These are phyloP conservation scores for Chrysoporthe austroafricana DNA, from an alignment of 2,329 filamentous ascomycete species.

Conservation along the genomic window DNA sequence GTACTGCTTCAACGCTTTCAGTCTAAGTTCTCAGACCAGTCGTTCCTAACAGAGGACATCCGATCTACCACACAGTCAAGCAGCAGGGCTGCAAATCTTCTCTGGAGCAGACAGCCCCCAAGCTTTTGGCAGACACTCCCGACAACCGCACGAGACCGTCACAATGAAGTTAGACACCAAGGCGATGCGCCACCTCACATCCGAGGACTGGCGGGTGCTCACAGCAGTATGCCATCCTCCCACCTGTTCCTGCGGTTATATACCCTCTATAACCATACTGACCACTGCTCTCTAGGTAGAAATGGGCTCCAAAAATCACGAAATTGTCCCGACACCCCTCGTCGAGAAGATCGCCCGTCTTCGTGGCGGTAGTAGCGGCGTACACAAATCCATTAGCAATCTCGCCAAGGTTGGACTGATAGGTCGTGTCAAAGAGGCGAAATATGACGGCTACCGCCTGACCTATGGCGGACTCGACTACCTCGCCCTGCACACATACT, in stretches of 20 bases:
- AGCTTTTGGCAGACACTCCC: not conserved
- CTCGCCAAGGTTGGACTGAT: constrained; percentile 93
- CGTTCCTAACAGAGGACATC: not conserved
- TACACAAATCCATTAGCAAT: constrained; percentile 84
- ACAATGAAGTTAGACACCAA: constrained; percentile 94
- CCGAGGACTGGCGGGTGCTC: constrained; percentile 94
- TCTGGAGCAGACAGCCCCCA: not conserved
- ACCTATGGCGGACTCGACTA: constrained; percentile 98
- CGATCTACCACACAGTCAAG: not conserved
- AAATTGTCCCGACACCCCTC: constrained; percentile 88
- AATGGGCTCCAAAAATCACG: constrained; percentile 93
- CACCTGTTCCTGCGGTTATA: constrained; percentile 28
- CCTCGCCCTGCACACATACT: constrained; percentile 89
- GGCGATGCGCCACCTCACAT: constrained; percentile 86
- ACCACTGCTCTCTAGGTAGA: constrained; percentile 66
- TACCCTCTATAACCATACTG: constrained; percentile 33
- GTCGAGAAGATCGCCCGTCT: constrained; percentile 85
- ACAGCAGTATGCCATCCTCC: constrained; percentile 69
- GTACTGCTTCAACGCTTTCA: not conserved
- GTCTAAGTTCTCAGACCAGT: not conserved
- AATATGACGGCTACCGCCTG: constrained; percentile 95
- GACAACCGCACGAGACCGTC: constrained; percentile 19
- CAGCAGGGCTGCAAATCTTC: not conserved
- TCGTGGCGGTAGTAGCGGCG: constrained; percentile 75
- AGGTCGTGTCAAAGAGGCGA: constrained; percentile 89